Base-by-base conservation (phyloP, 768 basidiomycete genomes). In the Lactarius hatsudake region DNA sequence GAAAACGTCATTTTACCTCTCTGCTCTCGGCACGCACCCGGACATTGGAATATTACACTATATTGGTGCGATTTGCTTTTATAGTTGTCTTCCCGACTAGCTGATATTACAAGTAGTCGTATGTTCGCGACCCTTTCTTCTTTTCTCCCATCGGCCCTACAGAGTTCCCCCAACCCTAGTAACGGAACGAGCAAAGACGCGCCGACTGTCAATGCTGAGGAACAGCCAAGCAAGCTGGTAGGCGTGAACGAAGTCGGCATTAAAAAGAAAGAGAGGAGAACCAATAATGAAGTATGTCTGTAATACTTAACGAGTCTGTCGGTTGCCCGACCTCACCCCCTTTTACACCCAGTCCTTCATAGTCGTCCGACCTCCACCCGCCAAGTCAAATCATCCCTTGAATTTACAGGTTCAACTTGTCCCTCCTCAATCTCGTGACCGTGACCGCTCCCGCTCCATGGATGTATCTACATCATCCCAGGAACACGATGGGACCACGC, bases 401-500 rank as follows among this genome's bases (percentile, higher is more conserved):
- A 95, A 96, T 75, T 82, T 96, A 0, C 95, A 97, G 72, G 88
- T 97, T 13, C 95, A 97, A 76, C 87, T 97, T 51, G 89, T 96
- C 1, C 91, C 92, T 6, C 89, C 87, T 51, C 82, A 78, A 70
- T 78, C 78, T 62, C 85, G 79, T 68, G 79, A 80, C 20, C 78
- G 76, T 20, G 63, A 72, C 51, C 68, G 69, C 5, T 75, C 76
- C 23, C 80, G 82, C 64, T 82, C 85, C 30, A 73, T 82, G 56
- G 85, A 86, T 66, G 69, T 74, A 43, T 74, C 79, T 0, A 66
- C 75, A 23, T 75, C 79, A 6, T 72, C 77, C 5, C 69, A 73
- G 65, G 71, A 61, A 72, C 69, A 69, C 13, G 66, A 61, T 28
- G 67, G 8, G 72, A 74, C 65, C 20, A 43, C 74, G 13, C 77